These are phyloP conservation scores for Phytophthora lateralis DNA, from an alignment of 352 stramenopile genomes.

Conservation along the genomic window DNA sequence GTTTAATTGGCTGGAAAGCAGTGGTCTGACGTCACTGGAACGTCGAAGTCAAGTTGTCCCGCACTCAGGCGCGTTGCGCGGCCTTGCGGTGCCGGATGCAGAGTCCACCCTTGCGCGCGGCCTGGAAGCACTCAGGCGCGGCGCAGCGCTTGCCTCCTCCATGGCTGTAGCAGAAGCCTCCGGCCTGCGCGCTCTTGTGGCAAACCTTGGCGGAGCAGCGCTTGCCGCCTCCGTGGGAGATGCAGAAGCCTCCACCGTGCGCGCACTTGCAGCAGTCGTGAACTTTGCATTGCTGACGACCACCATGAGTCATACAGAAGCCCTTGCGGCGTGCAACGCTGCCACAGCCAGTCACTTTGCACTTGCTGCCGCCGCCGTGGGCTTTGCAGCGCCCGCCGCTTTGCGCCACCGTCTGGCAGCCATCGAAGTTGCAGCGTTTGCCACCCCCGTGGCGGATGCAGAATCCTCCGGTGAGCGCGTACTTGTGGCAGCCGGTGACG, in stretches of 20 bases:
- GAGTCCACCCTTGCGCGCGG: constrained; percentile 73
- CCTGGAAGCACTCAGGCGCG: constrained; percentile 76
- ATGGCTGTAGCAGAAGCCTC: constrained; percentile 82
- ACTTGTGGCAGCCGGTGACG: constrained; percentile 62
- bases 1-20: neutral
- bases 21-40: constrained; percentile 18
- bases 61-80: constrained; percentile 6
- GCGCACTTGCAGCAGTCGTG: constrained; percentile 72
- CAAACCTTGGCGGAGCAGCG: constrained; percentile 60
- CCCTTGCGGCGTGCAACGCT: constrained; percentile 73
- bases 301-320: constrained; percentile 78
- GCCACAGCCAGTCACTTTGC: constrained; percentile 56
- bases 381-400: constrained; percentile 84
- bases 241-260: constrained; percentile 79
- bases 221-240: constrained; percentile 72
- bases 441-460: constrained; percentile 79
- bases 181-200: constrained; percentile 74
- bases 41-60: constrained; percentile 18
- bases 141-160: constrained; percentile 78
- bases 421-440: constrained; percentile 66
- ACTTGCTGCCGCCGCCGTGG: constrained; percentile 85
- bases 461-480: constrained; percentile 69
- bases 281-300: constrained; percentile 77
- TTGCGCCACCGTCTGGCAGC: constrained; percentile 75
- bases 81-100: constrained; percentile 81